These are phyloP conservation scores for Cercophora samala DNA, from an alignment of 495 filamentous ascomycete species.

Conservation along the genomic window DNA sequence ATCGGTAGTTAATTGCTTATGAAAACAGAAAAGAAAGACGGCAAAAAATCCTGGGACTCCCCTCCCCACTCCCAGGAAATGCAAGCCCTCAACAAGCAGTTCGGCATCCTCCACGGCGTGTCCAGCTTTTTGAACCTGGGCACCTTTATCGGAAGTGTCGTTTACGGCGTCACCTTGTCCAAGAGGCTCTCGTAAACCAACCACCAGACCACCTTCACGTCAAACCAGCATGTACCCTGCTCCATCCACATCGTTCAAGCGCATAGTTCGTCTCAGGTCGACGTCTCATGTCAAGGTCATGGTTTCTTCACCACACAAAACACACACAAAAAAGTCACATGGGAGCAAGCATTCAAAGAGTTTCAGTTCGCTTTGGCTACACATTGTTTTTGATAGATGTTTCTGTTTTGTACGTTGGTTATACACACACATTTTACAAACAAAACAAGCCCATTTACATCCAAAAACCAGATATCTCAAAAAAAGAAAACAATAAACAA, in stretches of 20 bases:
- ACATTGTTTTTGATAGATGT: too few relatives aligned
- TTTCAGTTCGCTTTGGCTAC: too few relatives aligned
- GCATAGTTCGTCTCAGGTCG: background rate
- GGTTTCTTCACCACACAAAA: background rate
- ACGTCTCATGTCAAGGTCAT: background rate
- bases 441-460: background rate
- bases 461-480: background rate
- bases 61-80: conserved; percentile 77
- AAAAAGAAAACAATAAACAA: background rate
- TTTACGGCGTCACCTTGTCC: conserved; percentile 69
- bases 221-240: background rate
- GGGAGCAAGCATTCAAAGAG: background rate
- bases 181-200: conserved; percentile 43
- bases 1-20: too few relatives aligned
- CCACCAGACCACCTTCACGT: background rate
- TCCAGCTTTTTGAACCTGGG: conserved; percentile 72
- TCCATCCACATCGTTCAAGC: background rate
- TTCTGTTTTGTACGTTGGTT: too few relatives aligned
- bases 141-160: conserved; percentile 61
- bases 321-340: background rate
- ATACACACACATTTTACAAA: too few relatives aligned
- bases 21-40: conserved; percentile 56
- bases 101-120: conserved; percentile 72
- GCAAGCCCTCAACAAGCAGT: conserved; percentile 73
- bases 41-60: conserved; percentile 75